phyloP scores from a whole-genome alignment of 192 early-diverging fungal species.

The Coemansia guatemalensis region DNA sequence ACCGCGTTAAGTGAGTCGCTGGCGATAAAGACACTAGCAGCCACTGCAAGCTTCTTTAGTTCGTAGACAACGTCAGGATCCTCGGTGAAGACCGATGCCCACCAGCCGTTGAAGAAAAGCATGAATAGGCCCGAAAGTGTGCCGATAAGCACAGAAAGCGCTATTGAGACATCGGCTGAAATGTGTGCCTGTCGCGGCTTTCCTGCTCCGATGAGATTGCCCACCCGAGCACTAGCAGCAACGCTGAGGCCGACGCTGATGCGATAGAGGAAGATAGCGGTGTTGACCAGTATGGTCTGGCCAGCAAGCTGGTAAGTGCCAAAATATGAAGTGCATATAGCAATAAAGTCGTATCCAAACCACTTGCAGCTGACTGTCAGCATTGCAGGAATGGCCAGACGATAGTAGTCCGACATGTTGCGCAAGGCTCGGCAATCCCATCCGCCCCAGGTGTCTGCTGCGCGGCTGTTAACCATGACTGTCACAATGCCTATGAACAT shows the following conservation, averaged over 20 bases:
- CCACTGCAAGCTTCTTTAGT: slow-evolving; percentile 28
- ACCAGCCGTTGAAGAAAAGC: slow-evolving; percentile 53
- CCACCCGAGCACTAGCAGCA: slow-evolving; percentile 76
- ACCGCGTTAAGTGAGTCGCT: slow-evolving; percentile 59
- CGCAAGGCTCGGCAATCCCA: slow-evolving; percentile 68
- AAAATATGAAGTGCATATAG: slow-evolving; percentile 71
- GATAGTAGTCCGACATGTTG: slow-evolving; percentile 60
- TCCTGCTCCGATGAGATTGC: slow-evolving; percentile 65
- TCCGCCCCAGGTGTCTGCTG: slow-evolving; percentile 81
- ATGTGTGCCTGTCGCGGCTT: slow-evolving; percentile 55
- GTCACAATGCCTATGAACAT: slow-evolving; percentile 61
- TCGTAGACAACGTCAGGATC: slow-evolving; percentile 24
- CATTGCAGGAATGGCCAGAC: slow-evolving; percentile 74
- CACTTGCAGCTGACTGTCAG: slow-evolving; percentile 81
- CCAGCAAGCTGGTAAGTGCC: slow-evolving; percentile 74
- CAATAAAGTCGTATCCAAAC: slow-evolving; percentile 72
- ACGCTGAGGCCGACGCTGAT: slow-evolving; percentile 80
- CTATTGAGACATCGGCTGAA: slow-evolving; percentile 54
- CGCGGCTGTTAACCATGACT: slow-evolving; percentile 62
- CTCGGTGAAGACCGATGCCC: slow-evolving; percentile 62
- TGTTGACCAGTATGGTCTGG: slow-evolving; percentile 73
- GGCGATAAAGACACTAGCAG: slow-evolving; percentile 32
- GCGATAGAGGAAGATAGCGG: slow-evolving; percentile 64
- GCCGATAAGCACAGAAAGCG: slow-evolving; percentile 58
- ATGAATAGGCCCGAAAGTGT: slow-evolving; percentile 57